These are phyloP conservation scores for Martensiomyces pterosporus DNA, from an alignment of 192 early-diverging fungal genomes.

Conservation along the genomic window DNA sequence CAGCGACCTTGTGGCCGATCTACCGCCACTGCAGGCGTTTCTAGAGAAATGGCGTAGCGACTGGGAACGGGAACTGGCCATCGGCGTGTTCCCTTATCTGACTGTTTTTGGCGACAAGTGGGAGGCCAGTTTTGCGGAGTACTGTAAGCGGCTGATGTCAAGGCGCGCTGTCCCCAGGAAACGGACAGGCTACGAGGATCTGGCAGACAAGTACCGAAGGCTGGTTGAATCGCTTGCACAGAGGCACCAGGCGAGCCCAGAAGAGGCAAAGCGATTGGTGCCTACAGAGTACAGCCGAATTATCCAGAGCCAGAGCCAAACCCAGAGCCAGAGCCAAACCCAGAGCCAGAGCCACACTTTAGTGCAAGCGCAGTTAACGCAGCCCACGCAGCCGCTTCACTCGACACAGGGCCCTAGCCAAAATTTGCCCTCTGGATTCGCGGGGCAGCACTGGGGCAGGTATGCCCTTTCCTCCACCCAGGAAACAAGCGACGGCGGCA, in stretches of 20 bases:
- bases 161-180: slow-evolving; percentile 1
- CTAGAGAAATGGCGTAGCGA: slow-evolving; percentile 24
- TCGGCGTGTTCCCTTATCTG: slow-evolving; percentile 21
- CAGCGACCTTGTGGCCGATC: slow-evolving; percentile 1
- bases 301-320: too few relatives aligned
- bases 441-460: too few relatives aligned
- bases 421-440: too few relatives aligned
- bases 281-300: slow-evolving; percentile 32
- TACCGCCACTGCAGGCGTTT: slow-evolving; percentile 31
- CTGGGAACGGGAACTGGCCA: slow-evolving; percentile 32
- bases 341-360: too few relatives aligned
- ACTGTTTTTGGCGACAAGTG: slow-evolving; percentile 22
- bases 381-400: too few relatives aligned
- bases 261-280: slow-evolving; percentile 8
- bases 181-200: slow-evolving; percentile 6
- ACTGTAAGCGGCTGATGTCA: slow-evolving; percentile 19
- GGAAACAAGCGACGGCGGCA: too few relatives aligned
- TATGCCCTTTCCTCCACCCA: too few relatives aligned
- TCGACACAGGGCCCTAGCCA: too few relatives aligned
- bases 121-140: slow-evolving; percentile 22
- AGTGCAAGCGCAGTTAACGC: too few relatives aligned
- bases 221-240: slow-evolving; percentile 10
- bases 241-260: background rate
- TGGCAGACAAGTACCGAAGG: slow-evolving; percentile 19
- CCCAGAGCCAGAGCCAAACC: too few relatives aligned